Base-by-base conservation (phyloP, 495 filamentous ascomycete species). In the Penicillium arizonense region DNA sequence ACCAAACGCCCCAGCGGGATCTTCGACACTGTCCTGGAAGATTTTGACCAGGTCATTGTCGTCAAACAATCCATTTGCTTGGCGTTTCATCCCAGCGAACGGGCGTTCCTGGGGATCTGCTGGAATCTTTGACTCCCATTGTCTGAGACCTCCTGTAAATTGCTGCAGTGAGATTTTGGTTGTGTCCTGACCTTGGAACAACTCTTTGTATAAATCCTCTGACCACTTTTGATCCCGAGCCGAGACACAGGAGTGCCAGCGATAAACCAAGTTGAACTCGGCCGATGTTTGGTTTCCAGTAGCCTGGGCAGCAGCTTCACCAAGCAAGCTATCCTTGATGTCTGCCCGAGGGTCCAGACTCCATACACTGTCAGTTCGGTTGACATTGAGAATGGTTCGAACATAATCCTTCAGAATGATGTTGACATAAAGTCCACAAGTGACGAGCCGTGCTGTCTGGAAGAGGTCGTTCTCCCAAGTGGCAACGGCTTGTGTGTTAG, bases 241-340 rank as follows among this genome's bases (percentile, higher is more conserved):
- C 2, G 86, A 89, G 49, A 89, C 82, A 59, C 85, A 87, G 10
- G 87, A 86, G 67, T 94, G 89, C 88, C 89, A 94, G 23, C 87
- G 76, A 62, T 91, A 91, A 53, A 88, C 74, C 35, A 83, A 82
- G 56, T 81, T 89, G 69, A 92, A 92, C 67, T 92, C 89, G 24
- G 85, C 86, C 0, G 86, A 89, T 3, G 88, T 84, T 50, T 88
- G 86, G 53, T 92, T 92, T 39, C 89, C 89, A 38, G 71, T 72
- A 45, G 71, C 64, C 61, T 68, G 51, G 50, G 59, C 24, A 56
- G 71, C 64, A 54, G 68, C 74, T 14, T 70, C 58, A 5, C 69
- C 67, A 11, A 72, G 59, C 11, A 76, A 48, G 4, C 61, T 53
- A 50, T 71, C 62, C 43, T 62, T 69, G 35, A 82, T 80, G 1